Evolutionary conservation across 2,329 filamentous ascomycete species (phyloP).

Genomic region (Cryphonectria japonica): DNA sequence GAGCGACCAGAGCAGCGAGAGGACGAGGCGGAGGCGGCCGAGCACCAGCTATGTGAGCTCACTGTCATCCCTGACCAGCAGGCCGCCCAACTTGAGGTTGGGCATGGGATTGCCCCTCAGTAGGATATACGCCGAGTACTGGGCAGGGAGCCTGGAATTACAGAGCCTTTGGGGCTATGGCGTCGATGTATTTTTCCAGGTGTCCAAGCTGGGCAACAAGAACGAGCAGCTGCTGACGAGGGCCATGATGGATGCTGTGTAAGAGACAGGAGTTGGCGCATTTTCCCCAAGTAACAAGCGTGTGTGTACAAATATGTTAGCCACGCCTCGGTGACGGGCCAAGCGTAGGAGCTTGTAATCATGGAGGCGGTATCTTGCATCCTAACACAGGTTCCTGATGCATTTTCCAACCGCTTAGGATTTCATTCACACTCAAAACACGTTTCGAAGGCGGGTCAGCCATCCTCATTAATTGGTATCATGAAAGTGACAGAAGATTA

Average conservation of each 20-base stretch:
- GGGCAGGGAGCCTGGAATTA: constrained; percentile 89
- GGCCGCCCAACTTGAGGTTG: constrained; percentile 83
- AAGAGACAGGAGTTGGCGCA: constrained; percentile 31
- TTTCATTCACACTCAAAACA: background rate
- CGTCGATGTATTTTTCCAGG: constrained; percentile 93
- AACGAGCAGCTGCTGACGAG: constrained; percentile 88
- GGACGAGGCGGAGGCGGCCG: constrained; percentile 22
- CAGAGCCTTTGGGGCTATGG: constrained; percentile 96
- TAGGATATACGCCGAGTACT: constrained; percentile 95
- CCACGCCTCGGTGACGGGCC: background rate
- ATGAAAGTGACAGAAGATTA: constrained; percentile 52
- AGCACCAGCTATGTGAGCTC: constrained; percentile 60
- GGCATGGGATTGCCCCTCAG: constrained; percentile 95
- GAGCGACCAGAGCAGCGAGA: constrained; percentile 13
- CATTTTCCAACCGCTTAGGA: background rate
- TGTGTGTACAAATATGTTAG: background rate
- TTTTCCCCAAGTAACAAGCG: background rate
- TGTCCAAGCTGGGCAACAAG: constrained; percentile 95
- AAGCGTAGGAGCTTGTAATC: background rate
- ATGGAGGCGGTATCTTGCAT: background rate
- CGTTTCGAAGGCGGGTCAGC: constrained; percentile 33
- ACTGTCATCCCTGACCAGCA: constrained; percentile 76
- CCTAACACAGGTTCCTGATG: background rate
- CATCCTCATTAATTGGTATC: constrained; percentile 54
- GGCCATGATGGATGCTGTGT: constrained; percentile 78